These are phyloP conservation scores for Euphorbia lathyris DNA, from an alignment of 345 rosid species.

Conservation along the genomic window DNA sequence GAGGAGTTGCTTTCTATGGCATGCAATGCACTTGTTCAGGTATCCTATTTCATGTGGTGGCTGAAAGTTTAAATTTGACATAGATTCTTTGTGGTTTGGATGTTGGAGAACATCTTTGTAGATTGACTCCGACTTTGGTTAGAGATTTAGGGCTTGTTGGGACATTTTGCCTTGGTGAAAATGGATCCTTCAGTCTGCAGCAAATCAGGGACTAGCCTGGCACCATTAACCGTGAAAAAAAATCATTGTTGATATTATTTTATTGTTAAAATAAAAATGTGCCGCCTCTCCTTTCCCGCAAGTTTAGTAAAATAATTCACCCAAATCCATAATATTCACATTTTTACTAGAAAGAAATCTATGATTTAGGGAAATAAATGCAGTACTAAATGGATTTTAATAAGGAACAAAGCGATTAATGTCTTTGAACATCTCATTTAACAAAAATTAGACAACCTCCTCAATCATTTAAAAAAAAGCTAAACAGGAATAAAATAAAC, in stretches of 20 bases:
- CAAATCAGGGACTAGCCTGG: no score
- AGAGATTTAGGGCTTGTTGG: background rate
- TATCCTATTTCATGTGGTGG: constrained; percentile 22
- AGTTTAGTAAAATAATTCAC: background rate
- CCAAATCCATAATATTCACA: background rate
- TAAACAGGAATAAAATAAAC: background rate
- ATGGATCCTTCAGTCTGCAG: background rate
- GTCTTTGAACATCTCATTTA: background rate
- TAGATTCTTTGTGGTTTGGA: background rate
- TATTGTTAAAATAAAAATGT: no score
- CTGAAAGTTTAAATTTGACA: background rate
- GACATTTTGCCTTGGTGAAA: no score
- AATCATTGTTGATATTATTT: no score
- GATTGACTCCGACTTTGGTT: background rate
- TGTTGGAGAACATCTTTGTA: background rate
- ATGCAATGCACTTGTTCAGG: constrained; percentile 85
- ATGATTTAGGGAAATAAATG: background rate
- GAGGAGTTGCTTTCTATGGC: constrained; percentile 81
- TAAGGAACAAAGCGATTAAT: background rate
- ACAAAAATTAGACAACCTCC: background rate
- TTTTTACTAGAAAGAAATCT: background rate
- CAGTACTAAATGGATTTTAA: background rate
- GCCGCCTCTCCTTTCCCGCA: no score
- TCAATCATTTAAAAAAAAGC: background rate
- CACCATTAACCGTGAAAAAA: no score